phyloP scores from a whole-genome alignment of 2,329 filamentous ascomycete species.

The Polytolypa hystricis region DNA sequence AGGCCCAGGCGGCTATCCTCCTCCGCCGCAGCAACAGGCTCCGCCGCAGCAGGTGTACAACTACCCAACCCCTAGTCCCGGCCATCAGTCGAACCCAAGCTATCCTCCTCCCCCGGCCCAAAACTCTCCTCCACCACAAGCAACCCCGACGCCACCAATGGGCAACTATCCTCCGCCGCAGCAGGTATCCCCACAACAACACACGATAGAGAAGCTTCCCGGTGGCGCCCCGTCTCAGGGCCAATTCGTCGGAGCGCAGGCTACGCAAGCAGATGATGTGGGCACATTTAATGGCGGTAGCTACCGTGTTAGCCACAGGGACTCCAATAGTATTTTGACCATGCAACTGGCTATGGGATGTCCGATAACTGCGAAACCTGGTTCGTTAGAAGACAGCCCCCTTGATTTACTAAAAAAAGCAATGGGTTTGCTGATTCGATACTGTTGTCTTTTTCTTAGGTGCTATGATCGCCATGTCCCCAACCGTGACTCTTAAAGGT shows the following conservation, averaged over 20 bases:
- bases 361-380: slow-evolving; percentile 68
- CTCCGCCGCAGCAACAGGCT: slow-evolving; percentile 17
- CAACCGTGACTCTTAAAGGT: slow-evolving; percentile 73
- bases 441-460: slow-evolving; percentile 35
- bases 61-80: slow-evolving; percentile 5
- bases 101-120: slow-evolving; percentile 6
- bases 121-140: slow-evolving; percentile 8
- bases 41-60: slow-evolving; percentile 9
- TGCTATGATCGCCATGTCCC: slow-evolving; percentile 90
- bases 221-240: slow-evolving; percentile 36
- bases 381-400: slow-evolving; percentile 27
- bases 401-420: background rate
- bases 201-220: slow-evolving; percentile 19
- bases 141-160: slow-evolving; percentile 18
- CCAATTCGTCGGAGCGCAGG: slow-evolving; percentile 53
- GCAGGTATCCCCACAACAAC: slow-evolving; percentile 13
- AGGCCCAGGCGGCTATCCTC: slow-evolving; percentile 14
- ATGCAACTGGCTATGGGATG: slow-evolving; percentile 83
- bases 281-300: slow-evolving; percentile 97
- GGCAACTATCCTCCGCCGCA: slow-evolving; percentile 14
- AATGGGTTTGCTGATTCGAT: no score
- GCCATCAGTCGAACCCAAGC: slow-evolving; percentile 2
- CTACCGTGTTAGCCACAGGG: slow-evolving; percentile 84
- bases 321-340: slow-evolving; percentile 81
- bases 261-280: slow-evolving; percentile 65